Conservation (phyloP, 73 alveolate species). For the Strombidium stylifer region DNA sequence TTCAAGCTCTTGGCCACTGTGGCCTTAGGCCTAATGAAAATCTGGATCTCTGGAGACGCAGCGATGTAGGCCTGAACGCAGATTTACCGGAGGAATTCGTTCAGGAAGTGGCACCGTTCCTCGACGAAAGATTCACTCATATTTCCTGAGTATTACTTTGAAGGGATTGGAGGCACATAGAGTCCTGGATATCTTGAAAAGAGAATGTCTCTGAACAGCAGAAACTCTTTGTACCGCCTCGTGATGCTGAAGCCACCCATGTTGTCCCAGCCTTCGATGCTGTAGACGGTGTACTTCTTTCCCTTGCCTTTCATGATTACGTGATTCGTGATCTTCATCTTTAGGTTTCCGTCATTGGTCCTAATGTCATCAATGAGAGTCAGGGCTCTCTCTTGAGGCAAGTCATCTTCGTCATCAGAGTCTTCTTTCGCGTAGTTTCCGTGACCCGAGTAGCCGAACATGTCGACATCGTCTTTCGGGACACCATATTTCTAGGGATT, state of each 20-base stretch:
- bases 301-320: too few species aligned
- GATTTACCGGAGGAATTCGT: slow-evolving; percentile 40
- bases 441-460: too few species aligned
- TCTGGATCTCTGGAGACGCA: slow-evolving; percentile 39
- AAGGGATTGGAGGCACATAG: slow-evolving; percentile 71
- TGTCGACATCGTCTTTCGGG: too few species aligned
- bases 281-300: too few species aligned
- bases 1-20: slow-evolving; percentile 30
- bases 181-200: slow-evolving; percentile 61
- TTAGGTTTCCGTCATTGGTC: too few species aligned
- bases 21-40: slow-evolving; percentile 49
- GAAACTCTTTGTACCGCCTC: slow-evolving; percentile 62
- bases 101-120: slow-evolving; percentile 42
- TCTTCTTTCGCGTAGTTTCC: too few species aligned
- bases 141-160: slow-evolving; percentile 47
- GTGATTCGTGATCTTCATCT: too few species aligned
- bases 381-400: too few species aligned
- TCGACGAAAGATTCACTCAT: slow-evolving; percentile 44
- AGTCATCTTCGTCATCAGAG: too few species aligned
- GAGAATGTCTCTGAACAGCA: slow-evolving; percentile 33
- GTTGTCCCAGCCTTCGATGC: slow-evolving; percentile 11
- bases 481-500: too few species aligned
- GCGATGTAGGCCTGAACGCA: slow-evolving; percentile 23
- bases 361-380: too few species aligned
- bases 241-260: slow-evolving; percentile 21